Base-by-base conservation (phyloP, 75 land plant genomes). In the Adiantum capillusveneris region DNA sequence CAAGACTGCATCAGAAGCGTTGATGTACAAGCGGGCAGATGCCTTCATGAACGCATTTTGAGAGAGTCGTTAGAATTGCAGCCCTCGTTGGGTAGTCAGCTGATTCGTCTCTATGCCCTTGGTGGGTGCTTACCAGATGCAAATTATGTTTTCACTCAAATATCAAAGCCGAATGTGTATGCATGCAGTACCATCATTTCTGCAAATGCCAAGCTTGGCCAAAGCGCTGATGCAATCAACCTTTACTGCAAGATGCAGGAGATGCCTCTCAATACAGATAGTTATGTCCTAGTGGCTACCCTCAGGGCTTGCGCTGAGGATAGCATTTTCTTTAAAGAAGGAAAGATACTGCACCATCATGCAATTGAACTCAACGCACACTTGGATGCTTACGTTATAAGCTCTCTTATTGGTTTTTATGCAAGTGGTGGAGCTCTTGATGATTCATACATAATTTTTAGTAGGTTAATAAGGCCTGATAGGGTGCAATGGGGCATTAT, bases 401-500 rank as follows among this genome's bases (percentile, higher is more conserved):
- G 44, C 18, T 22, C 65, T 21, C 68, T 65, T 60, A 17, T 59
- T 18, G 65, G 27, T 22, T 27, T 65, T 26, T 65, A 65, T 65
- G 48, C 68, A n/a, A 34, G 41, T 18, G 39, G 68, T 30, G 68
- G 64, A 2, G 26, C 24, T n/a, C 29, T 65, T 31, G 51, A 27
- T n/a, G 17, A 28, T 27, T 65, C 68, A 16, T 28, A 16, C n/a
- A 13, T 14, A 45, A 29, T 44, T 20, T 65, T 59, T 25, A 68
- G 69, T 1, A 20, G 14, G 1, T 19, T 63, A 37, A 6, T 0
- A 2, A 11, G 29, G 29, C 69, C 65, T 51, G 69, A 69, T 18
- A 12, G 56, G 17, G 53, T 70, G 1, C 55, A 76, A 11, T 79
- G 72, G 72, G 66, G 70, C 36, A 39, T 48, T 12, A 73, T 82